Percentiles rank a stretch among this genome's conserved stretches.
Conservation (phyloP, 2,329 filamentous ascomycete genomes). For the Aspergillus oerlinghausenensis region DNA sequence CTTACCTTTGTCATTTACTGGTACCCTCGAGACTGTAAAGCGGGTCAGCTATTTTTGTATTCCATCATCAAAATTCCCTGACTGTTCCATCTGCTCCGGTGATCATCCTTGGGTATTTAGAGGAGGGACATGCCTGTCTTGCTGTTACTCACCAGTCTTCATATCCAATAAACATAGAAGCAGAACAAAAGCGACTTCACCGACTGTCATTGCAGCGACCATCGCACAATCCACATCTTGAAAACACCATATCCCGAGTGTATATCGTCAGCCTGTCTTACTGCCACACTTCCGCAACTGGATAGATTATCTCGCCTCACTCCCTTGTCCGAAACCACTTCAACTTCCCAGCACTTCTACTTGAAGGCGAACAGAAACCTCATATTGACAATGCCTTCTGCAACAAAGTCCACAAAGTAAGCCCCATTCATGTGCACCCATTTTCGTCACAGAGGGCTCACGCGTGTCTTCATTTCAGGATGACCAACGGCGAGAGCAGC, state of each 20-base stretch:
- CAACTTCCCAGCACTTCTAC: not conserved
- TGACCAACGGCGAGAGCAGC: conserved; percentile 20
- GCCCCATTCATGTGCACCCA: not conserved
- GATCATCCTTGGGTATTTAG: not conserved
- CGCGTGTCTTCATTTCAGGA: conserved; percentile 5
- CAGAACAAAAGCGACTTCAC: not conserved
- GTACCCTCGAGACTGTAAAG: not conserved
- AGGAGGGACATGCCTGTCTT: not conserved
- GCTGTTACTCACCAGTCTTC: not conserved
- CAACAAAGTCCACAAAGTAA: conserved; percentile 13
- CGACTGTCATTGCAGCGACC: not conserved
- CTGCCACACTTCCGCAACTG: not conserved
- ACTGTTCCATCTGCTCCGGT: not conserved
- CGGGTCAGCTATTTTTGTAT: conserved; percentile 3
- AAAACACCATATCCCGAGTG: not conserved
- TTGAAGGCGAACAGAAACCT: not conserved
- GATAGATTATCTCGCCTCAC: not conserved
- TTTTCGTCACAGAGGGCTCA: not conserved
- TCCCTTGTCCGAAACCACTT: not conserved
- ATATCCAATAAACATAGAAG: not conserved
- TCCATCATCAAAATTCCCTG: conserved; percentile 1
- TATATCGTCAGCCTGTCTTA: not conserved
- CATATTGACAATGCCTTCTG: not conserved
- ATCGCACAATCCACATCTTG: not conserved
- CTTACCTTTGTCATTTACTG: not conserved